A percentile compares a stretch with the other conserved stretches of the same genome.
phyloP scores from a whole-genome alignment of 371 early-diverging fungal species.

The Capillidium rhysosporum region DNA sequence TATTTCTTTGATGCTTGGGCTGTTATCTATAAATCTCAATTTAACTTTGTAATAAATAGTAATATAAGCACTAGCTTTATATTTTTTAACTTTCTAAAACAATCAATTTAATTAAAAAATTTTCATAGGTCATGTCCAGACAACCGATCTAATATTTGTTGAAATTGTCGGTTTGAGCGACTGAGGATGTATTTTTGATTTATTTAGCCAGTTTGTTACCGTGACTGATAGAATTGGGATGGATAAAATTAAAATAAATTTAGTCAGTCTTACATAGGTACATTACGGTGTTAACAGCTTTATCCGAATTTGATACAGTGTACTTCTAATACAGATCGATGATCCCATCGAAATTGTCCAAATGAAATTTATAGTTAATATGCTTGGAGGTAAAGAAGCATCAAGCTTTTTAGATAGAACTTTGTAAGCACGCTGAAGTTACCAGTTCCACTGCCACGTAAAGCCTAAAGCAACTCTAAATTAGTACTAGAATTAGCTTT shows the following conservation, averaged over 20 bases:
- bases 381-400: slow-evolving; percentile 2
- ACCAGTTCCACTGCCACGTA: slow-evolving; percentile 35
- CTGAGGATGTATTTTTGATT: too few species aligned
- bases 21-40: neutral
- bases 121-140: too few species aligned
- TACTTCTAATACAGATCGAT: neutral
- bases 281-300: too few species aligned
- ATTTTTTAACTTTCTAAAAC: neutral
- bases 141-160: too few species aligned
- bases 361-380: slow-evolving; percentile 2
- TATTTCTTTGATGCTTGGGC: neutral
- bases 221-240: too few species aligned
- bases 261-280: too few species aligned
- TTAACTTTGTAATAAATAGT: neutral
- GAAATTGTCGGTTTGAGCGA: too few species aligned
- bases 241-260: too few species aligned
- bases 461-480: slow-evolving; percentile 28
- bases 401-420: slow-evolving; percentile 13
- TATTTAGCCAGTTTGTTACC: too few species aligned
- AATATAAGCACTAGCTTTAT: neutral
- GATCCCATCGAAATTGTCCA: neutral
- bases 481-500: slow-evolving; percentile 17
- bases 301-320: neutral
- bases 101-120: neutral
- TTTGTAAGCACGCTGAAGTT: slow-evolving; percentile 28